phyloP scores from a whole-genome alignment of 768 basidiomycete genomes.

The Boletus subcaerulescens region DNA sequence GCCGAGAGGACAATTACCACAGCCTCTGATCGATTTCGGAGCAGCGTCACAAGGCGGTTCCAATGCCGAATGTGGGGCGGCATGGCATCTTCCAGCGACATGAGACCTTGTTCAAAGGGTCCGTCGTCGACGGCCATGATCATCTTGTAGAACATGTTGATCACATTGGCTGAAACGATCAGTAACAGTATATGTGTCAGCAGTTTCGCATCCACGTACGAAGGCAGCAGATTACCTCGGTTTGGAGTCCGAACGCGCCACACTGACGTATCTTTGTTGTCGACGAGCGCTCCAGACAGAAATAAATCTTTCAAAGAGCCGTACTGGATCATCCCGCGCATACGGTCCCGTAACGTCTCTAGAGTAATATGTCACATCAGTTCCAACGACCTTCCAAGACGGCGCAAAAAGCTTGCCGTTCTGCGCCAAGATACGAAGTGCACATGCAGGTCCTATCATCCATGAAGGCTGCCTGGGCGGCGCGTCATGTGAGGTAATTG shows the following conservation, averaged over 20 bases:
- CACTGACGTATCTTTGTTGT: conserved; percentile 10
- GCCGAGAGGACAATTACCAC: conserved; percentile 10
- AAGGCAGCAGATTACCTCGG: conserved; percentile 2
- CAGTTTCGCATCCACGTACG: too few species aligned
- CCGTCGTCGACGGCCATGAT: conserved; percentile 16
- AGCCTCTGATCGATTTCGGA: conserved; percentile 2
- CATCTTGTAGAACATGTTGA: conserved; percentile 18
- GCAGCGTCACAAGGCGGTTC: conserved; percentile 9
- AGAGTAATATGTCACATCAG: not conserved
- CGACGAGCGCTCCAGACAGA: conserved; percentile 13
- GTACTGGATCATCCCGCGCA: conserved; percentile 8
- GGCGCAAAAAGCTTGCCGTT: conserved; percentile 1
- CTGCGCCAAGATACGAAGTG: conserved; percentile 14
- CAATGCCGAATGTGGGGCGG: conserved; percentile 21
- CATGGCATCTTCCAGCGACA: conserved; percentile 15
- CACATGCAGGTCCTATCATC: conserved; percentile 21
- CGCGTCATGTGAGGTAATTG: not conserved
- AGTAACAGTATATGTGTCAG: not conserved
- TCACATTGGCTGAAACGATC: conserved; percentile 12
- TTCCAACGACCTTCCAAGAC: not conserved
- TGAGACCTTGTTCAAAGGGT: conserved; percentile 12
- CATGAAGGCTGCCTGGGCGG: conserved; percentile 9
- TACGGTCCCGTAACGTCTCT: conserved; percentile 9
- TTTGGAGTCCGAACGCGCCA: conserved; percentile 20
- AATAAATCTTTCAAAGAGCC: conserved; percentile 15